Evolutionary conservation across 805 yeast genomes (phyloP).

Genomic region (Nematodospora valgi): DNA sequence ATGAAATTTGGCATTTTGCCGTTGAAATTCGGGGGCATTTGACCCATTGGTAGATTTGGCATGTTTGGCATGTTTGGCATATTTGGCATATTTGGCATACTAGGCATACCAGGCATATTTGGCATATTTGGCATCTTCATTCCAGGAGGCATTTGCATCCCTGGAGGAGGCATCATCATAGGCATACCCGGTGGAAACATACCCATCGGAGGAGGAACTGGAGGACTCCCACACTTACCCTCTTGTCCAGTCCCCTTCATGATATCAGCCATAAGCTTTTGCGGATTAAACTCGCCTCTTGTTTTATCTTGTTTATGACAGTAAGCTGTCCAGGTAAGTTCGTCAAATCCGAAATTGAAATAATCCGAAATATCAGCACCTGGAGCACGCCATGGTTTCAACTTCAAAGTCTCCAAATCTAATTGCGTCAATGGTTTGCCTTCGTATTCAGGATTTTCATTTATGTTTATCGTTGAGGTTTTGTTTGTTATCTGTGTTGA

Average conservation of each 20-base stretch:
- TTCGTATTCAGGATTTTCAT: constrained; percentile 67
- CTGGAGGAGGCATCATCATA: constrained; percentile 13
- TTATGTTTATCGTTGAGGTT: constrained; percentile 57
- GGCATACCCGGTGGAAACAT: constrained; percentile 17
- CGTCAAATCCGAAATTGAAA: constrained; percentile 96
- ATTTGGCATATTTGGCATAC: too few relatives aligned
- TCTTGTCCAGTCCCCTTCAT: constrained; percentile 25
- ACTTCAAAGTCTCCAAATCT: constrained; percentile 75
- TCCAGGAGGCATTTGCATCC: constrained; percentile 21
- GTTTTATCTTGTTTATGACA: constrained; percentile 81
- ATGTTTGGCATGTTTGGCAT: too few relatives aligned
- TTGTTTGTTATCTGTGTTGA: constrained; percentile 13
- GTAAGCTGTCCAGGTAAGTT: constrained; percentile 92
- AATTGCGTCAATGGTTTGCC: constrained; percentile 83
- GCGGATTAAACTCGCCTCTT: constrained; percentile 78
- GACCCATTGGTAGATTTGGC: too few relatives aligned
- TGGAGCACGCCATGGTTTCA: constrained; percentile 98
- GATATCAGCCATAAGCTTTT: constrained; percentile 66
- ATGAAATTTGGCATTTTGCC: too few relatives aligned
- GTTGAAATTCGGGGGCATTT: too few relatives aligned
- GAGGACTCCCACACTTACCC: neutral
- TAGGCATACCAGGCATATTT: too few relatives aligned
- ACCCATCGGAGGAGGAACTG: constrained; percentile 11
- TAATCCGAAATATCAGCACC: constrained; percentile 95
- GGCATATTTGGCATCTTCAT: constrained; percentile 26